These are phyloP conservation scores for Hemerocallis citrina DNA, from an alignment of 106 monocot genomes.

Conservation along the genomic window DNA sequence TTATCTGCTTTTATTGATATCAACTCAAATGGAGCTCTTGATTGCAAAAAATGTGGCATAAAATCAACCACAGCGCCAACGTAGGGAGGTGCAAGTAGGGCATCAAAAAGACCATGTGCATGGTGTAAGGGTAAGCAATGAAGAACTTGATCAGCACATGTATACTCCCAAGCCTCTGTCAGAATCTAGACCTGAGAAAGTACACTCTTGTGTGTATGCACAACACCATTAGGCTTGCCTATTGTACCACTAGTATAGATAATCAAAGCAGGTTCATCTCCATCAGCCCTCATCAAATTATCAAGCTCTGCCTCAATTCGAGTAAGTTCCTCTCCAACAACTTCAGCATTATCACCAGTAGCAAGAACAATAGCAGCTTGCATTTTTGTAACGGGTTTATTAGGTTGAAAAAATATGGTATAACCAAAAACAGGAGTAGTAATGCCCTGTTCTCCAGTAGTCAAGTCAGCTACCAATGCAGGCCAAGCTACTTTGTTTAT, in stretches of 20 bases:
- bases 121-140: no score
- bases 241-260: constrained; percentile 98
- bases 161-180: no score
- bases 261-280: constrained; percentile 83
- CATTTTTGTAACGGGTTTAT: constrained; percentile 91
- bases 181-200: constrained; percentile 91
- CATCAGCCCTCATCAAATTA: no score
- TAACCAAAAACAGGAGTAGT: constrained; percentile 86
- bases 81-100: constrained; percentile 87
- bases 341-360: constrained; percentile 71
- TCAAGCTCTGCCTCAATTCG: constrained; percentile 97
- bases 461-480: constrained; percentile 68
- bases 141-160: no score
- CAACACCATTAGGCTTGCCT: constrained; percentile 99
- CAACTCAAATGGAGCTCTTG: no score
- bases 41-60: no score
- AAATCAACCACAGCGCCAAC: constrained; percentile 88
- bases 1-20: no score
- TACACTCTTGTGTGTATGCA: constrained; percentile 85
- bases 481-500: constrained; percentile 84
- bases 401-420: constrained; percentile 88
- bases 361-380: constrained; percentile 93
- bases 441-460: constrained; percentile 76
- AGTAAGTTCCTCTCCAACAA: constrained; percentile 83
- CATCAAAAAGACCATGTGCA: constrained; percentile 98